These are phyloP conservation scores for Sporothrix pallida DNA, from an alignment of 2,329 filamentous ascomycete species.

Conservation along the genomic window DNA sequence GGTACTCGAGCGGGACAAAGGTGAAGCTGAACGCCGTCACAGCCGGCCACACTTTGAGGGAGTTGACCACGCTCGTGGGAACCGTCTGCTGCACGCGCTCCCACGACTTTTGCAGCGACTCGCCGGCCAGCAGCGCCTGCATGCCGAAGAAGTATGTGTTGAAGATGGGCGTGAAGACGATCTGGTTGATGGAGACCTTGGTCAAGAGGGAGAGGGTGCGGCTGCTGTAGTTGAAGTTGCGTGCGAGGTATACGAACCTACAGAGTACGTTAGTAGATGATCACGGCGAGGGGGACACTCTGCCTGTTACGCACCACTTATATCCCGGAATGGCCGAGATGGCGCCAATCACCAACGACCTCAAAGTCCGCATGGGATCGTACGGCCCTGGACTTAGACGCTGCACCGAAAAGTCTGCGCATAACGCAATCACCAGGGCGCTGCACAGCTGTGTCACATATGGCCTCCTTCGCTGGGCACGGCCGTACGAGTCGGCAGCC, in stretches of 20 bases:
- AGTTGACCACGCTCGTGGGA: conserved; percentile 76
- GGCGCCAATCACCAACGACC: conserved; percentile 76
- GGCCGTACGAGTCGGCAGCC: conserved; percentile 65
- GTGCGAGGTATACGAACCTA: conserved; percentile 80
- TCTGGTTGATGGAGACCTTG: conserved; percentile 82
- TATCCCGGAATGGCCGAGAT: conserved; percentile 78
- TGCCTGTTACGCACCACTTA: conserved; percentile 65
- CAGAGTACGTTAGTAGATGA: not conserved
- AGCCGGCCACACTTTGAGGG: conserved; percentile 85
- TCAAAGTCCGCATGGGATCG: conserved; percentile 69
- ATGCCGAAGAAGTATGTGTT: conserved; percentile 83
- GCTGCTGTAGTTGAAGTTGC: conserved; percentile 83
- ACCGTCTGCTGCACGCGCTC: conserved; percentile 77
- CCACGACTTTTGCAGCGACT: conserved; percentile 65
- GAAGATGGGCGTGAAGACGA: conserved; percentile 80
- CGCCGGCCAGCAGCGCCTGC: conserved; percentile 76
- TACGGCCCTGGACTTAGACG: conserved; percentile 66
- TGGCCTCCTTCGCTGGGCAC: conserved; percentile 73
- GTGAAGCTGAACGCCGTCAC: conserved; percentile 87
- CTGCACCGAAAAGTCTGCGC: conserved; percentile 80
- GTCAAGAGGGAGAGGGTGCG: conserved; percentile 71
- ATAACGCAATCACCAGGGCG: conserved; percentile 77
- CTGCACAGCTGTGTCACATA: conserved; percentile 80
- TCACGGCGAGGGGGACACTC: not conserved
- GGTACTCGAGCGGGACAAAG: conserved; percentile 79